These are phyloP conservation scores for Trifolium dubium DNA, from an alignment of 306 rosid genomes.

Conservation along the genomic window DNA sequence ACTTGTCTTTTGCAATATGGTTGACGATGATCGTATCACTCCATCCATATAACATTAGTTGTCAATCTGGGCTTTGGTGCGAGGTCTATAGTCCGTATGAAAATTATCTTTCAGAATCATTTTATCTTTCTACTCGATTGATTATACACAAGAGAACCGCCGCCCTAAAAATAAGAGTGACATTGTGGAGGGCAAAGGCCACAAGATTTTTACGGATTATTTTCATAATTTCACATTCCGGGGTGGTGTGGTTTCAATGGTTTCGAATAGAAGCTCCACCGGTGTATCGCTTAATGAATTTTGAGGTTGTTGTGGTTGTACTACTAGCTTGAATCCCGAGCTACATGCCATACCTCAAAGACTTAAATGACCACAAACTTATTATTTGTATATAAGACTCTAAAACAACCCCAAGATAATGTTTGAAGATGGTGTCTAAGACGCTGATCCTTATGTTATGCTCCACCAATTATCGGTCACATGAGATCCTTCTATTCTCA, in stretches of 20 bases:
- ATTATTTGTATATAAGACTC: neutral
- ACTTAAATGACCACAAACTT: neutral
- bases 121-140: neutral
- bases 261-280: neutral
- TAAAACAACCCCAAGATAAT: too few species aligned
- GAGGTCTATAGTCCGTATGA: neutral
- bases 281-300: neutral
- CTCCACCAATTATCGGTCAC: too few species aligned
- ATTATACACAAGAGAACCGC: neutral
- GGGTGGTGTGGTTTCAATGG: neutral
- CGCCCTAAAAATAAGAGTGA: neutral
- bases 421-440: too few species aligned
- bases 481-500: neutral
- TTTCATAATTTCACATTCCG: neutral
- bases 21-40: neutral
- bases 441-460: too few species aligned
- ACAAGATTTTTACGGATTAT: neutral
- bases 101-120: neutral
- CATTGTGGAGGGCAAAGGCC: neutral
- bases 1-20: neutral
- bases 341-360: neutral
- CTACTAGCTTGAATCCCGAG: neutral
- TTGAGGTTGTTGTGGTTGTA: neutral
- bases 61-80: neutral
- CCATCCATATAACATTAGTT: neutral